Evolutionary conservation across 2,329 filamentous ascomycete species (phyloP).

Genomic region (Rachicladosporium sp.): DNA sequence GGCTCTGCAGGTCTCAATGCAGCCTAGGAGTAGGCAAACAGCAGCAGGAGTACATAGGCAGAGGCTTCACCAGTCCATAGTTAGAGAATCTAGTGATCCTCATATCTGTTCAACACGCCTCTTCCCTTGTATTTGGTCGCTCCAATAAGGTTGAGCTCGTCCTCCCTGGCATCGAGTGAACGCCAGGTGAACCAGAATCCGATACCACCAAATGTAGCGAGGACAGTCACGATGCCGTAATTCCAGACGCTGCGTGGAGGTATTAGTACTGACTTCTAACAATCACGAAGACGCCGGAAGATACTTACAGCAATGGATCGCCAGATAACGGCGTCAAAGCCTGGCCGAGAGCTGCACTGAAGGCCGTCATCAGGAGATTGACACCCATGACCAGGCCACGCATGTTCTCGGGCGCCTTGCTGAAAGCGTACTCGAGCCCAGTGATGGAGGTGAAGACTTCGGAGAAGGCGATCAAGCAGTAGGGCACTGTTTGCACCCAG

Average conservation of each 20-base stretch:
- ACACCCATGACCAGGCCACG: constrained; percentile 39
- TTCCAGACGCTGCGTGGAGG: constrained; percentile 40
- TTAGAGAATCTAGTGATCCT: too few relatives aligned
- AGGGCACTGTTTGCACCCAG: constrained; percentile 30
- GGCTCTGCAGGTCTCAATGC: too few relatives aligned
- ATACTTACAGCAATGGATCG: constrained; percentile 44
- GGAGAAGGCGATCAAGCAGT: constrained; percentile 31
- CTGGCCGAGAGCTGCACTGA: constrained; percentile 48
- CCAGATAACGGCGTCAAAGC: constrained; percentile 47
- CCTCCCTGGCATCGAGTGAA: constrained; percentile 40
- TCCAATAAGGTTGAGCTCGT: constrained; percentile 52
- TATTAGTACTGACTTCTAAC: too few relatives aligned
- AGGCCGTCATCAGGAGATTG: constrained; percentile 47
- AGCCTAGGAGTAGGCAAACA: too few relatives aligned
- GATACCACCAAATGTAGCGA: constrained; percentile 2
- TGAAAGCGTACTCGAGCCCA: constrained; percentile 34
- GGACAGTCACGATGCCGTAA: constrained; percentile 36
- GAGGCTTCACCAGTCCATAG: too few relatives aligned
- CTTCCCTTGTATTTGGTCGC: constrained; percentile 15
- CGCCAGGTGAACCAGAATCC: constrained; percentile 7
- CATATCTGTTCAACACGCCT: too few relatives aligned
- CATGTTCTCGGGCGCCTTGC: constrained; percentile 35
- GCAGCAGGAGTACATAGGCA: too few relatives aligned
- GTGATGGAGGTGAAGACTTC: constrained; percentile 36
- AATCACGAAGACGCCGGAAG: too few relatives aligned